Percentiles rank a stretch among this genome's conserved stretches.
Evolutionary conservation across 805 yeast species (phyloP).

Genomic region (Scheffersomyces amazonensis): DNA sequence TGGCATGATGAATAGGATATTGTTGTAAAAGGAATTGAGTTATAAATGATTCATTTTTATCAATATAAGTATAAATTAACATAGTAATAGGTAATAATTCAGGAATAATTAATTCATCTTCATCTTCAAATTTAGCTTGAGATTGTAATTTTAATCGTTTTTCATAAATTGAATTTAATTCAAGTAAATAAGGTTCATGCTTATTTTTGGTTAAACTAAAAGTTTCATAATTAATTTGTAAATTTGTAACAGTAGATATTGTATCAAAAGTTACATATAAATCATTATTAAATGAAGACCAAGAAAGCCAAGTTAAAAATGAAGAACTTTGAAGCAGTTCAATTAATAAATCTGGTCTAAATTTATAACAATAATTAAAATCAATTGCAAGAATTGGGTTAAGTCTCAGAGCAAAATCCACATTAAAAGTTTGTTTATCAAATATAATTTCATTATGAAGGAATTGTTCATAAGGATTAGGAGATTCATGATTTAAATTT

Average conservation of each 20-base stretch:
- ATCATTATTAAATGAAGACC: slow-evolving; percentile 18
- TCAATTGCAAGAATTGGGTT: slow-evolving; percentile 22
- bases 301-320: slow-evolving; percentile 31
- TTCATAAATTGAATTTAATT: slow-evolving; percentile 12
- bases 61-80: slow-evolving; percentile 9
- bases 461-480: slow-evolving; percentile 17
- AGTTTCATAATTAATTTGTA: slow-evolving; percentile 8
- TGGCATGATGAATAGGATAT: slow-evolving; percentile 6
- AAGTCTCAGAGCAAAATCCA: slow-evolving; percentile 11
- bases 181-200: slow-evolving; percentile 15
- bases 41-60: slow-evolving; percentile 13
- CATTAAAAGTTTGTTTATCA: slow-evolving; percentile 7
- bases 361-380: slow-evolving; percentile 16
- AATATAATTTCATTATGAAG: slow-evolving; percentile 1
- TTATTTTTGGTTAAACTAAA: slow-evolving; percentile 7
- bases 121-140: slow-evolving; percentile 3
- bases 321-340: slow-evolving; percentile 20
- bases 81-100: slow-evolving; percentile 17
- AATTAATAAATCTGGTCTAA: slow-evolving; percentile 18
- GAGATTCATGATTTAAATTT: slow-evolving; percentile 14
- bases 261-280: slow-evolving; percentile 16
- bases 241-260: slow-evolving; percentile 11
- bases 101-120: slow-evolving; percentile 9
- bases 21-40: slow-evolving; percentile 12
- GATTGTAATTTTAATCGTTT: slow-evolving; percentile 5